Conservation (phyloP, 495 filamentous ascomycete genomes). For the Trichoderma gamsii region DNA sequence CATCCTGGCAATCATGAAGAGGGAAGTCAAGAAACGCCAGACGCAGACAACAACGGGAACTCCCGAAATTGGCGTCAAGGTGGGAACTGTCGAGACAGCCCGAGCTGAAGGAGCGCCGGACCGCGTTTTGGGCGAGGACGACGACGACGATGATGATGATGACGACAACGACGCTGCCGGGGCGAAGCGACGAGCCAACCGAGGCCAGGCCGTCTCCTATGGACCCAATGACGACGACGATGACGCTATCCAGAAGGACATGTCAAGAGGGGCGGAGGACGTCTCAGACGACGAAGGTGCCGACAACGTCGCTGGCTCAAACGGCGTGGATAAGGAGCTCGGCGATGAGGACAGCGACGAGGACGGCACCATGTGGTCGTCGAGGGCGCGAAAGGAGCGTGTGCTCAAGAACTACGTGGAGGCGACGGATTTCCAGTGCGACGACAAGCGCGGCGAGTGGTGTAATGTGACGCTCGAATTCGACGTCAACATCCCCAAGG, state of each 20-base stretch:
- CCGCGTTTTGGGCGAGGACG: conserved; percentile 49
- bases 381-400: conserved; percentile 58
- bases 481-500: conserved; percentile 71
- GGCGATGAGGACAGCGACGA: conserved; percentile 36
- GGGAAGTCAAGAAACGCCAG: conserved; percentile 72
- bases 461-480: conserved; percentile 83
- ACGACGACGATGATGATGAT: conserved; percentile 64
- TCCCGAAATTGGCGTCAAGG: conserved; percentile 74
- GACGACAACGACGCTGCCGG: conserved; percentile 80
- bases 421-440: conserved; percentile 72
- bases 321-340: conserved; percentile 29
- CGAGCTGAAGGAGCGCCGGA: conserved; percentile 34
- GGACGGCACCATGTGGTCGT: conserved; percentile 42
- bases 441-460: conserved; percentile 63
- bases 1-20: conserved; percentile 59
- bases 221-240: conserved; percentile 90
- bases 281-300: conserved; percentile 52
- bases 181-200: conserved; percentile 66
- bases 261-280: conserved; percentile 47
- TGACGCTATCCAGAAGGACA: conserved; percentile 57
- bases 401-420: conserved; percentile 46
- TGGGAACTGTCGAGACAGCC: conserved; percentile 61
- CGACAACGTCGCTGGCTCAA: conserved; percentile 46
- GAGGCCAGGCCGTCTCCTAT: conserved; percentile 75
- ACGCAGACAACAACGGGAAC: conserved; percentile 61